phyloP scores from a whole-genome alignment of 768 basidiomycete species.

The Rubroboletus satanas region DNA sequence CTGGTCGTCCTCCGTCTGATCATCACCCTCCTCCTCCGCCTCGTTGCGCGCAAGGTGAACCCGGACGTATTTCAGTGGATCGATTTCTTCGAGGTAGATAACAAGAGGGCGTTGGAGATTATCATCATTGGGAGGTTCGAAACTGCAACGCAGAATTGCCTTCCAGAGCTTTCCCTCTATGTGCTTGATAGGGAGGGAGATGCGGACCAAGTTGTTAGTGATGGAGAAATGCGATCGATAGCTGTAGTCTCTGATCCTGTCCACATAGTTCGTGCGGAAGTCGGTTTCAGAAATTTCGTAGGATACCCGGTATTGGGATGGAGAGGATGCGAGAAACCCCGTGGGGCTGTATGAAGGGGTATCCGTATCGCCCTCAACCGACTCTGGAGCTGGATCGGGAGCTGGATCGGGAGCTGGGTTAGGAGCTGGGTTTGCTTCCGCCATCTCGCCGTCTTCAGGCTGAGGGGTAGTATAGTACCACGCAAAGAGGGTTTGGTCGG shows the following conservation, averaged over 20 bases:
- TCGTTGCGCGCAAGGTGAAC: constrained; percentile 6
- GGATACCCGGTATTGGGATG: constrained; percentile 17
- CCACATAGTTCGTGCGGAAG: constrained; percentile 19
- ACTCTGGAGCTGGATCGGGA: neutral
- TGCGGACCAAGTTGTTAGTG: constrained; percentile 21
- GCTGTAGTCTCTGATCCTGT: constrained; percentile 7
- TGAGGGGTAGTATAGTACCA: constrained; percentile 16
- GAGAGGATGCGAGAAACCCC: constrained; percentile 25
- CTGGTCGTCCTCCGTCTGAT: neutral
- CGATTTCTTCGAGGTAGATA: constrained; percentile 21
- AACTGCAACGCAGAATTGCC: constrained; percentile 24
- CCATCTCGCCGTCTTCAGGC: constrained; percentile 13
- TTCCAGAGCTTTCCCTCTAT: constrained; percentile 14
- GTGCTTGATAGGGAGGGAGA: constrained; percentile 18
- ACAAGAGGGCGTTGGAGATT: constrained; percentile 18
- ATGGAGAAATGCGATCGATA: constrained; percentile 17
- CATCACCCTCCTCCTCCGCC: neutral
- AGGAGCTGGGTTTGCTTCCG: neutral
- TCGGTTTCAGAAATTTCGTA: constrained; percentile 21
- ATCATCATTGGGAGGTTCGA: constrained; percentile 9
- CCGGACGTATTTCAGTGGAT: constrained; percentile 12
- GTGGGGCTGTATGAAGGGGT: constrained; percentile 8
- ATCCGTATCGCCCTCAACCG: neutral
- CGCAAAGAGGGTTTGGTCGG: constrained; percentile 28
- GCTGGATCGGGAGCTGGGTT: neutral